These are phyloP conservation scores for Globisporangium echinulatum DNA, from an alignment of 352 stramenopile genomes.

Conservation along the genomic window DNA sequence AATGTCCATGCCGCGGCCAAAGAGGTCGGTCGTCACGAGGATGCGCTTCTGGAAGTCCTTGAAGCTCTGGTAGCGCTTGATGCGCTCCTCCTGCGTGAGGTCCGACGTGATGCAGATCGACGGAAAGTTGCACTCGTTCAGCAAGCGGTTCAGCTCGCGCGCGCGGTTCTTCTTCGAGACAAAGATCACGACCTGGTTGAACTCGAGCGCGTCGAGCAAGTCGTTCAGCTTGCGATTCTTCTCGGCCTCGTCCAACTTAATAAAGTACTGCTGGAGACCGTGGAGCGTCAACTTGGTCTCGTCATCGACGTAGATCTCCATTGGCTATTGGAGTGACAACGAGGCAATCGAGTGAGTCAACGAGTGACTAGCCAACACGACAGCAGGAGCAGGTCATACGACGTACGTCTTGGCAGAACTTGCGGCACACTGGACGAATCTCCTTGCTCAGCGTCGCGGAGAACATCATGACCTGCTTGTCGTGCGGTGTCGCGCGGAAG, in stretches of 20 bases:
- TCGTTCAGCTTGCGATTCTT: slow-evolving; percentile 99
- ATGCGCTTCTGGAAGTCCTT: slow-evolving; percentile 99
- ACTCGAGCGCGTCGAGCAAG: slow-evolving; percentile 98
- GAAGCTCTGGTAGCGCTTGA: slow-evolving; percentile 99
- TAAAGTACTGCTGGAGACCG: slow-evolving; percentile 99
- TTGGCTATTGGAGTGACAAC: slow-evolving; percentile 58
- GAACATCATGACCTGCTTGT: slow-evolving; percentile 99
- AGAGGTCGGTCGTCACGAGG: slow-evolving; percentile 99
- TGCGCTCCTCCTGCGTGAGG: slow-evolving; percentile 97
- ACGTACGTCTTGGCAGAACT: slow-evolving; percentile 98
- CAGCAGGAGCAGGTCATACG: background rate
- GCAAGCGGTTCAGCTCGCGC: slow-evolving; percentile 96
- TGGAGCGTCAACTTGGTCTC: slow-evolving; percentile 99
- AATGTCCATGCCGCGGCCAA: slow-evolving; percentile 99
- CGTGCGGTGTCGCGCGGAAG: slow-evolving; percentile 97
- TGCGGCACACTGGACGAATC: slow-evolving; percentile 98
- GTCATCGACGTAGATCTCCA: slow-evolving; percentile 99
- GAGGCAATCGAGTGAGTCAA: slow-evolving; percentile 3
- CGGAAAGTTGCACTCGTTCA: slow-evolving; percentile 99
- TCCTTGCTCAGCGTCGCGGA: slow-evolving; percentile 99
- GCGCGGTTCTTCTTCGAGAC: slow-evolving; percentile 96
- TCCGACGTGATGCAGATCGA: slow-evolving; percentile 99
- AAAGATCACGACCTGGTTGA: slow-evolving; percentile 99
- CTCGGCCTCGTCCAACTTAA: slow-evolving; percentile 97
- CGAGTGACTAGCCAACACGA: background rate